Conservation (phyloP, 345 rosid species). For the Euphorbia pulcherrima region DNA sequence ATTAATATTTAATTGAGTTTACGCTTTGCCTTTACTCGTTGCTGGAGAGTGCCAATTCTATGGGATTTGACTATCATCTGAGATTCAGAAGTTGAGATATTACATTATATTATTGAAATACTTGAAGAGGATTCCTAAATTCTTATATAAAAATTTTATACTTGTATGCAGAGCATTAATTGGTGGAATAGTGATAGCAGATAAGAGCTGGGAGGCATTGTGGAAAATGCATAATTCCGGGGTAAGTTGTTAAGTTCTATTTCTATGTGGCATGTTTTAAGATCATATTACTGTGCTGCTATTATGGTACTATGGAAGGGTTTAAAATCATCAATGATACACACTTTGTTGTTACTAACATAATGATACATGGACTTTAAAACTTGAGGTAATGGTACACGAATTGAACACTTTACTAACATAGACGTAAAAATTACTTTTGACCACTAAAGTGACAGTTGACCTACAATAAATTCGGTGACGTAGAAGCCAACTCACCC, state of each 20-base stretch:
- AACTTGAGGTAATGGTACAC: no score
- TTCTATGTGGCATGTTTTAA: not conserved
- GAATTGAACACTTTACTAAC: no score
- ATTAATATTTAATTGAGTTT: not conserved
- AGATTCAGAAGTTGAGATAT: not conserved
- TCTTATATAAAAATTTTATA: not conserved
- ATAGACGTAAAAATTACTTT: no score
- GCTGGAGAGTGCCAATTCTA: not conserved
- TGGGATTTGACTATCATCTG: not conserved
- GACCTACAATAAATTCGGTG: no score
- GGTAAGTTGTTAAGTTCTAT: constrained; percentile 32
- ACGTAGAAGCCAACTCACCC: no score
- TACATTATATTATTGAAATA: not conserved
- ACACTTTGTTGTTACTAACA: no score
- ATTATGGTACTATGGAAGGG: no score
- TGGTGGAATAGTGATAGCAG: constrained; percentile 41
- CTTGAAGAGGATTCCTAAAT: not conserved
- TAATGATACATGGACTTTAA: no score
- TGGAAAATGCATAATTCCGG: constrained; percentile 63
- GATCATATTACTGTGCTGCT: not conserved
- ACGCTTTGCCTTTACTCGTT: not conserved
- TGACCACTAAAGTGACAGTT: no score
- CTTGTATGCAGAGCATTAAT: constrained; percentile 38
- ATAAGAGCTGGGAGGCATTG: constrained; percentile 43
- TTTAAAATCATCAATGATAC: no score